Base-by-base conservation (phyloP, 164 flowering plant species). In the Paratinospora sagittata region DNA sequence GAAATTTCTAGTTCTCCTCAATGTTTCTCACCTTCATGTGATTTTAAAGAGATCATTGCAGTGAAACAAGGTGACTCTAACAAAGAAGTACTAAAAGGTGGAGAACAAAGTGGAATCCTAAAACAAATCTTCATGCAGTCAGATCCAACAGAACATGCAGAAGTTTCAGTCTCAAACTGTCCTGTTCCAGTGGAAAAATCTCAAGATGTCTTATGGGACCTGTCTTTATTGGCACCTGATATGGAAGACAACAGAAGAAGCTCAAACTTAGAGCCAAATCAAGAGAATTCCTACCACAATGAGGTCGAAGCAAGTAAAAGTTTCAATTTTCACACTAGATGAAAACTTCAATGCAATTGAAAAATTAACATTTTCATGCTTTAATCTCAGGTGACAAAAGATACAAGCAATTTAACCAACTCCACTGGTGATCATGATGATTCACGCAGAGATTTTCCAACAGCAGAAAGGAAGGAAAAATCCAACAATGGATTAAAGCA, bases 1-100 rank as follows among this genome's bases (percentile, higher is more conserved):
- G 71, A 71, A 57, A 27, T 57, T 47, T 79, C 37, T 47, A 60
- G 30, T 30, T 39, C 68, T 68, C 27, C 36, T 21, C 57, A 8
- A 55, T 16, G 14, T 60, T 27, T 60, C 23, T 70, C 9, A 27
- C 33, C 67, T 41, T 62, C 33, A 24, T 21, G 24, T 24, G 66
- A 12, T 66, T 41, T 52, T 41, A 45, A 47, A 24, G 41, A 70
- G 58, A 39, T 67, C 8, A 57, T 33, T 39, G 37, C 58, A 63
- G 66, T 27, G 30, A 66, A 66, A 47, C 45, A 19, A 70, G 70
- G 61, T 64, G 69, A 63, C 21, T 8, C 34, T n/a, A n/a, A 60
- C 26, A 39, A 36, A 27, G 27, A 19, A 4, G 37, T 37, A 62
- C n/a, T n/a, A n/a, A n/a, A n/a, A n/a, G n/a, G n/a, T n/a, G n/a